These are phyloP conservation scores for Phytophthora brassicae DNA, from an alignment of 352 stramenopile genomes.

Conservation along the genomic window DNA sequence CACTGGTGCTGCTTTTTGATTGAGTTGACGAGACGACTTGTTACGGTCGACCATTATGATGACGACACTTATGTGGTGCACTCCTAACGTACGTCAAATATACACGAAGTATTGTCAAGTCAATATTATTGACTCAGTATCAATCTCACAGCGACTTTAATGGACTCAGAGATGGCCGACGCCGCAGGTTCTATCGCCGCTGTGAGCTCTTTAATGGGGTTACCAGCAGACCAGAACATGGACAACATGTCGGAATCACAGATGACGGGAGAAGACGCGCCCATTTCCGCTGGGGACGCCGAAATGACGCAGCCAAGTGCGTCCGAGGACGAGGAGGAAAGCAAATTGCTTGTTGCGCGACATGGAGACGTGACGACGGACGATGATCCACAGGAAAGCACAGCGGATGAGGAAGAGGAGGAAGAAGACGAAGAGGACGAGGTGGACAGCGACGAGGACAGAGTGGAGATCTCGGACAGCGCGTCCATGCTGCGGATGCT, in stretches of 20 bases:
- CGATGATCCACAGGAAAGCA: conserved; percentile 46
- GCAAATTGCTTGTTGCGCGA: conserved; percentile 12
- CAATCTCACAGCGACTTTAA: not conserved
- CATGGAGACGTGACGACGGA: conserved; percentile 53
- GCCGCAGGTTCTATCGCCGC: not conserved
- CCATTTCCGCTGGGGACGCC: conserved; percentile 12
- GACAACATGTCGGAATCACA: not conserved
- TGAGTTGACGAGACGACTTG: too few species aligned
- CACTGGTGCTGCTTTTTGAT: not conserved
- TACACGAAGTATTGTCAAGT: too few species aligned
- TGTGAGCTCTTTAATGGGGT: not conserved
- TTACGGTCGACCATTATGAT: too few species aligned
- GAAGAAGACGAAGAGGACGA: conserved; percentile 50
- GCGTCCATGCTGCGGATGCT: conserved; percentile 79
- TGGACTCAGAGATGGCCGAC: not conserved
- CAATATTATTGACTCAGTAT: too few species aligned
- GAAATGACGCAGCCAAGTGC: conserved; percentile 39
- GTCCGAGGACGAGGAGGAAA: conserved; percentile 46
- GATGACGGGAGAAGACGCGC: not conserved
- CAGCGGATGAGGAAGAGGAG: conserved; percentile 56
- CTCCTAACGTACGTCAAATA: not conserved
- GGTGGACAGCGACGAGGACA: conserved; percentile 49
- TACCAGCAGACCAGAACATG: not conserved
- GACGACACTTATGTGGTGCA: conserved; percentile 4
- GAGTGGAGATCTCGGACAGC: conserved; percentile 56